A percentile compares a stretch with the other conserved stretches of the same genome.
These are phyloP conservation scores for Metschnikowia reukaufii DNA, from an alignment of 805 yeast species.

Conservation along the genomic window DNA sequence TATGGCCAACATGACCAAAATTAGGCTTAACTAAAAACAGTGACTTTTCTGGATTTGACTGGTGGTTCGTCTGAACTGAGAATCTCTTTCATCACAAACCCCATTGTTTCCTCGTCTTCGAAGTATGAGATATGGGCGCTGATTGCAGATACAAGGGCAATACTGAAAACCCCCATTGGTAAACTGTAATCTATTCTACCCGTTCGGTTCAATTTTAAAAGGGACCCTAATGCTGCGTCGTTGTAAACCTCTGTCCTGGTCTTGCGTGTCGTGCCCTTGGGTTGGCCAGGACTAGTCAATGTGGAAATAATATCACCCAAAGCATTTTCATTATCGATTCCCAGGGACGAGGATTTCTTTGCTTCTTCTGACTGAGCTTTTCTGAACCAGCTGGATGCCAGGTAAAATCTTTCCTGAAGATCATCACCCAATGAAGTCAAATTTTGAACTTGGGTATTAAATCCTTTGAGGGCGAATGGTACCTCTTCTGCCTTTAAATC, in stretches of 20 bases:
- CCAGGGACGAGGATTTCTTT: constrained; percentile 13
- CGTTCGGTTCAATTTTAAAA: constrained; percentile 57
- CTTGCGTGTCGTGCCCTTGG: constrained; percentile 21
- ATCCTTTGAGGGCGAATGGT: constrained; percentile 52
- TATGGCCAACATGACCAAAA: neutral
- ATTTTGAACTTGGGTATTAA: constrained; percentile 51
- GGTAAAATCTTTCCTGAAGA: constrained; percentile 32
- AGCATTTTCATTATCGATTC: constrained; percentile 33
- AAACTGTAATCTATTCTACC: constrained; percentile 83
- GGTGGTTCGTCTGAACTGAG: constrained; percentile 24
- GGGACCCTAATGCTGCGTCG: constrained; percentile 27
- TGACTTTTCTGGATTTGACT: constrained; percentile 30
- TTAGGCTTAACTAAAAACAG: constrained; percentile 19
- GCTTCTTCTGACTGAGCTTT: constrained; percentile 8
- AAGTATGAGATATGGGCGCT: constrained; percentile 89
- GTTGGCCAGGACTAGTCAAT: constrained; percentile 20
- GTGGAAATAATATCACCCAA: constrained; percentile 40
- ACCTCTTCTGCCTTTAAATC: constrained; percentile 54
- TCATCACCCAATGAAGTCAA: constrained; percentile 41
- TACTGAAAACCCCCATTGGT: constrained; percentile 75
- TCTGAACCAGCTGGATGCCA: constrained; percentile 39
- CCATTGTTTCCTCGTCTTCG: constrained; percentile 82
- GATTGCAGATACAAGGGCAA: constrained; percentile 75
- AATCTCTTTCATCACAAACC: constrained; percentile 68
- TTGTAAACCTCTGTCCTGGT: constrained; percentile 29